Evolutionary conservation across 169 alveolate species (phyloP), one percentile per base, ranked within the genome.

Genomic region (Cryptosporidium tyzzeri): DNA sequence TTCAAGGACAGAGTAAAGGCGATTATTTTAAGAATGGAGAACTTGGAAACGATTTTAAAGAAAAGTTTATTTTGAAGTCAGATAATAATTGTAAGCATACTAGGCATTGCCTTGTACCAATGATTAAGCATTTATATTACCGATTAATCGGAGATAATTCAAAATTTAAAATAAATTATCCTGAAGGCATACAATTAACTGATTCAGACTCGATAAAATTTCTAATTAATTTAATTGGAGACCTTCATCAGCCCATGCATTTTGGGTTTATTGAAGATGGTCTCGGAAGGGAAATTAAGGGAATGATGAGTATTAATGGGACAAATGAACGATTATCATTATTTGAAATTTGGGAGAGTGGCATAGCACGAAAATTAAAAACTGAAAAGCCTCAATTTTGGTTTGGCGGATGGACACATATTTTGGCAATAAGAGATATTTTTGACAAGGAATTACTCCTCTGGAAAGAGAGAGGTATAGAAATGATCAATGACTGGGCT

Each of bases 361-460:
- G 86, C 4, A 71, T 86, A 4, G 59, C 80, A 3, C 80, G 55
- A 67, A 55, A 68, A 50, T 67, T 84, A 8, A 86, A 73, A 12
- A 50, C 33, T 33, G 84, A 86, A 58, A 65, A 71, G 23, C 92
- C 92, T 31, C 92, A 86, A 26, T 91, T 94, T 21, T 95, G 97
- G 97, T 95, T 93, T 68, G 96, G 97, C 3, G 94, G 96, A n/a
- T 95, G 97, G 97, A 95, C 97, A 3, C 97, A 95, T 71, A 93
- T 95, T 33, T 91, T 93, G 41, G 89, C 94, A 29, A 86, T 95
- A 10, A 93, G 93, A n/a, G 85, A 91, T 37, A 91, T 92, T 14
- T 94, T 91, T 93, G 92, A 94, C 75, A 84, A 48, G n/a, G 92
- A 86, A 44, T 39, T 61, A n/a, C 48, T 45, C 39, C 61, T 35